A percentile compares a stretch with the other conserved stretches of the same genome.
phyloP scores from a whole-genome alignment of 108 stramenopile genomes.

The Licmophora abbreviata region DNA sequence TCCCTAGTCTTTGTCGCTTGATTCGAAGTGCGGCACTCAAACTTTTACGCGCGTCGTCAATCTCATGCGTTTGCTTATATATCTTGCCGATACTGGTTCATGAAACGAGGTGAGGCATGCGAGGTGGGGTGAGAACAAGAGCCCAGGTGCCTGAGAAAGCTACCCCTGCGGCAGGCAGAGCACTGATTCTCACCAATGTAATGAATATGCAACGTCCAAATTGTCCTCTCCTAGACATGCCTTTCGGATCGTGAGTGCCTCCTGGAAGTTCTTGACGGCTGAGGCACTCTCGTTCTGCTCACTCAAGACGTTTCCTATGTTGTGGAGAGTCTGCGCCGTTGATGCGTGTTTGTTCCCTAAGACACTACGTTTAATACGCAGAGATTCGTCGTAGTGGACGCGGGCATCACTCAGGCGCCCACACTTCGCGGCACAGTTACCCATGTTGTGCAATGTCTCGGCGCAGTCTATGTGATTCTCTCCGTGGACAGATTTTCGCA shows the following conservation, averaged over 20 bases:
- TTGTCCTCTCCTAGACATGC: slow-evolving; percentile 22
- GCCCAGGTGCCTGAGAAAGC: neutral
- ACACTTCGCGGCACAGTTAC: slow-evolving; percentile 31
- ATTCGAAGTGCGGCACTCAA: slow-evolving; percentile 25
- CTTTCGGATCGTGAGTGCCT: slow-evolving; percentile 20
- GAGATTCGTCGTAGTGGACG: slow-evolving; percentile 18
- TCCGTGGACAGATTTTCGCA: slow-evolving; percentile 11
- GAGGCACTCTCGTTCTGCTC: slow-evolving; percentile 20
- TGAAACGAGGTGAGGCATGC: neutral
- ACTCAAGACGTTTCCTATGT: slow-evolving; percentile 21
- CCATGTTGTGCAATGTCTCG: slow-evolving; percentile 42
- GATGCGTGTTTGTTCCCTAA: slow-evolving; percentile 14
- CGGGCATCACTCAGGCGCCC: slow-evolving; percentile 15
- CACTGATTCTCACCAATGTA: slow-evolving; percentile 27
- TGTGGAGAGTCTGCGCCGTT: slow-evolving; percentile 36
- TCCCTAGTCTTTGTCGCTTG: slow-evolving; percentile 15
- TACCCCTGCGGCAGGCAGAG: neutral
- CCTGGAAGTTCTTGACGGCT: slow-evolving; percentile 25
- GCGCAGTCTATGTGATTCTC: slow-evolving; percentile 15
- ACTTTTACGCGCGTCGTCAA: slow-evolving; percentile 21
- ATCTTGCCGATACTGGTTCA: slow-evolving; percentile 29
- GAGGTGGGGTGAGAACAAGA: neutral
- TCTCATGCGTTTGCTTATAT: slow-evolving; percentile 21
- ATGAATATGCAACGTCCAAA: slow-evolving; percentile 36
- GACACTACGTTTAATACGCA: slow-evolving; percentile 20